phyloP scores from a whole-genome alignment of 352 stramenopile genomes.

The Thalassiosira delicatula region DNA sequence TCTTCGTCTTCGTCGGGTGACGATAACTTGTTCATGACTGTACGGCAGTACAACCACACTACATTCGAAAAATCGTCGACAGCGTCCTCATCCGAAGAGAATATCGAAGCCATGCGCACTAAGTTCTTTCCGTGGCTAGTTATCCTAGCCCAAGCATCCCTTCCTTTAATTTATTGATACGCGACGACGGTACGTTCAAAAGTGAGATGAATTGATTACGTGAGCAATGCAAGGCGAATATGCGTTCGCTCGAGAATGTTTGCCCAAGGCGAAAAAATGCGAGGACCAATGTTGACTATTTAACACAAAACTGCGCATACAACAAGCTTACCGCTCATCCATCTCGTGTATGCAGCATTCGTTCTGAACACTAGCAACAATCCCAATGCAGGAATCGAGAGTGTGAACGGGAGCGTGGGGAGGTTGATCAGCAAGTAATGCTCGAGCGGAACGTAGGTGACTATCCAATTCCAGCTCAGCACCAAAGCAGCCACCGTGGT shows the following conservation, averaged over 20 bases:
- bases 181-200: too few species aligned
- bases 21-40: constrained; percentile 47
- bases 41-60: constrained; percentile 32
- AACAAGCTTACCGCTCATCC: too few species aligned
- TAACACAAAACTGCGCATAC: too few species aligned
- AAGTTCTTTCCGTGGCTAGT: constrained; percentile 62
- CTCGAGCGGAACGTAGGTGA: too few species aligned
- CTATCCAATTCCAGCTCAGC: too few species aligned
- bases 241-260: too few species aligned
- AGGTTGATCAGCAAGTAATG: neutral
- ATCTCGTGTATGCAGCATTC: constrained; percentile 74
- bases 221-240: too few species aligned
- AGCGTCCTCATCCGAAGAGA: constrained; percentile 36
- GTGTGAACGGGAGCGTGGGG: constrained; percentile 59
- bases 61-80: constrained; percentile 32
- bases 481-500: too few species aligned
- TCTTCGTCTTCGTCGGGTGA: constrained; percentile 48
- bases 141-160: constrained; percentile 64
- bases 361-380: constrained; percentile 82
- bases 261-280: too few species aligned
- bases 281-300: too few species aligned
- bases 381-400: constrained; percentile 60
- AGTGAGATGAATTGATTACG: too few species aligned
- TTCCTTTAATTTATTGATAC: too few species aligned
- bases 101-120: constrained; percentile 54